Evolutionary conservation across 495 filamentous ascomycete species (phyloP).

Genomic region (Evansstolkia leycettana): DNA sequence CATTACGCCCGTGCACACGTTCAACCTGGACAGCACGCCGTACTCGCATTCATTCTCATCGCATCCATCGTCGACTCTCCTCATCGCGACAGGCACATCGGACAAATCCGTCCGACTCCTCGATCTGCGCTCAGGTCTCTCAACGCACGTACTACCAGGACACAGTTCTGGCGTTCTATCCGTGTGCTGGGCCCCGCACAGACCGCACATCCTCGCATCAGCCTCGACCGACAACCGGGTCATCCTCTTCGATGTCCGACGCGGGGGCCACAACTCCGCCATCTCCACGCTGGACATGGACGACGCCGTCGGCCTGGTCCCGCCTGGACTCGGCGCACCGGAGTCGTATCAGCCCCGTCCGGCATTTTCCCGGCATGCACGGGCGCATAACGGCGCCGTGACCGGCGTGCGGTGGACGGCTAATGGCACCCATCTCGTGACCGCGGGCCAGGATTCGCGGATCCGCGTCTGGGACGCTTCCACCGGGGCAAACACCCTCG

Average conservation of each 20-base stretch:
- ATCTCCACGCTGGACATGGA: slow-evolving; percentile 72
- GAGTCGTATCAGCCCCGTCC: slow-evolving; percentile 24
- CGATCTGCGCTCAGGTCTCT: slow-evolving; percentile 66
- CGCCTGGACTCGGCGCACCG: slow-evolving; percentile 13
- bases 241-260: slow-evolving; percentile 75
- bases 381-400: slow-evolving; percentile 64
- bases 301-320: slow-evolving; percentile 51
- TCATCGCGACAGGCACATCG: slow-evolving; percentile 76
- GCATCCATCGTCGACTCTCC: slow-evolving; percentile 51
- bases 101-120: slow-evolving; percentile 69
- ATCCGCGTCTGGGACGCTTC: slow-evolving; percentile 75
- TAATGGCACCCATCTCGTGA: slow-evolving; percentile 60
- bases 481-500: slow-evolving; percentile 71
- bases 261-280: slow-evolving; percentile 43
- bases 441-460: slow-evolving; percentile 66
- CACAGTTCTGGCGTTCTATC: slow-evolving; percentile 61
- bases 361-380: slow-evolving; percentile 34
- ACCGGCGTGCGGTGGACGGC: slow-evolving; percentile 79
- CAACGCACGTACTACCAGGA: slow-evolving; percentile 64
- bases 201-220: slow-evolving; percentile 67
- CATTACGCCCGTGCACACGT: slow-evolving; percentile 44
- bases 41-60: slow-evolving; percentile 69
- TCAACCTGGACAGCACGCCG: slow-evolving; percentile 56
- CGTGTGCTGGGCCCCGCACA: slow-evolving; percentile 65
- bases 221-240: slow-evolving; percentile 67